Conservation (phyloP, 352 stramenopile species). For the Pythium rishiriense region DNA sequence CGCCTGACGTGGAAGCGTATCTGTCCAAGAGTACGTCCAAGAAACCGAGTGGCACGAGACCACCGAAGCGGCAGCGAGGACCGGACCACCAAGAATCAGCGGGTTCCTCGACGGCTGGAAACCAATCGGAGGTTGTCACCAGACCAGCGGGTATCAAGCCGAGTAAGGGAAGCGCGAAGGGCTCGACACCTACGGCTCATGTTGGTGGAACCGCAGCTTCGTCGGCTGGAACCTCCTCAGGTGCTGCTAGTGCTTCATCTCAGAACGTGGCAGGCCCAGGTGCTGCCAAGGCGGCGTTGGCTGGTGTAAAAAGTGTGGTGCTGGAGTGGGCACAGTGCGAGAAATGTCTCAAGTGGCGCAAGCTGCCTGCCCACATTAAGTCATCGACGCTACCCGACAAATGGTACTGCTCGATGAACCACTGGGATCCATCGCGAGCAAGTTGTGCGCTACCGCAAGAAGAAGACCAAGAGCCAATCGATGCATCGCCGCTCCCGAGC, state of each 20-base stretch:
- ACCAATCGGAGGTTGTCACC: not conserved
- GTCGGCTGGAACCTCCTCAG: not conserved
- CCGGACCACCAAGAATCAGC: conserved; percentile 3
- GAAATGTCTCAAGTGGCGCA: conserved; percentile 96
- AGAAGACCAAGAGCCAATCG: conserved; percentile 70
- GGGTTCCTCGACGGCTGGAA: not conserved
- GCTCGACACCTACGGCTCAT: conserved; percentile 23
- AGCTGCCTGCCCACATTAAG: conserved; percentile 91
- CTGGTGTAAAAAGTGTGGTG: conserved; percentile 70
- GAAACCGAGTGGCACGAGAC: conserved; percentile 38
- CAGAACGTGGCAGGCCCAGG: not conserved
- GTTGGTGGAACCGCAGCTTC: not conserved
- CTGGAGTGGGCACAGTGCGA: conserved; percentile 97
- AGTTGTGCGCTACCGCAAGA: conserved; percentile 77
- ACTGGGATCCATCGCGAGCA: conserved; percentile 86
- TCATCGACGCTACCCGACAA: conserved; percentile 92
- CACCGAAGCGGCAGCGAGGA: conserved; percentile 56
- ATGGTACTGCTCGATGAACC: conserved; percentile 97
- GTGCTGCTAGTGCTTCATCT: not conserved
- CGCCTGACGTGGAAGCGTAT: conserved; percentile 68
- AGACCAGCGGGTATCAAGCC: conserved; percentile 11
- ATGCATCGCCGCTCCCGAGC: conserved; percentile 41
- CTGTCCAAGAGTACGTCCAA: conserved; percentile 62
- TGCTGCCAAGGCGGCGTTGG: conserved; percentile 3
- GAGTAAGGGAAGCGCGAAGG: conserved; percentile 18